Percentiles rank a stretch among this genome's conserved stretches.
These are phyloP conservation scores for Terfezia claveryi DNA, from an alignment of 495 filamentous ascomycete genomes.

Conservation along the genomic window DNA sequence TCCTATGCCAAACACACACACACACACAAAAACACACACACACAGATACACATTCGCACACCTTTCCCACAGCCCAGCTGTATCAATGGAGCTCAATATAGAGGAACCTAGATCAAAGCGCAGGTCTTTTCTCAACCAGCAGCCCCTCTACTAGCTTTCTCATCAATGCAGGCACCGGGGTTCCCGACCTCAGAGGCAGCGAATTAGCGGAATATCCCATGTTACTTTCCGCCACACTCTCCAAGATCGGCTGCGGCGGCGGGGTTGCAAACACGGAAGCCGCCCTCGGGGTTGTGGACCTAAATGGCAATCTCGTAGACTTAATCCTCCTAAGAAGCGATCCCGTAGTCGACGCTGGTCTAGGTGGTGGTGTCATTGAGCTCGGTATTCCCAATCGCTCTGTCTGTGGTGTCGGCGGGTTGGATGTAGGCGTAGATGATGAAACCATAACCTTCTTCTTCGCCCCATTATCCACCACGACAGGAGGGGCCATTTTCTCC, in stretches of 20 bases:
- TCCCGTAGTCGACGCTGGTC: neutral
- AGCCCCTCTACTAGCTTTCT: neutral
- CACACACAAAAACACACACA: too few species aligned
- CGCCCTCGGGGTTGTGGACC: neutral
- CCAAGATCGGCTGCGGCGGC: neutral
- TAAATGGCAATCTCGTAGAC: neutral
- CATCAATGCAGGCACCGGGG: neutral
- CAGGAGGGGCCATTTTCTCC: neutral
- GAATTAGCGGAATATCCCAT: neutral
- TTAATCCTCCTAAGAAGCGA: neutral
- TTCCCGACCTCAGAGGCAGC: neutral
- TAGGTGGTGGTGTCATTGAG: neutral
- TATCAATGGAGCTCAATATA: too few species aligned
- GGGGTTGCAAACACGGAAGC: neutral
- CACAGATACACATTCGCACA: too few species aligned
- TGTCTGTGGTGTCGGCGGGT: too few species aligned
- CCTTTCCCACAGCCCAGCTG: too few species aligned
- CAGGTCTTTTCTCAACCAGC: neutral
- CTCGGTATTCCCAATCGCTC: too few species aligned
- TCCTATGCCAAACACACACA: too few species aligned
- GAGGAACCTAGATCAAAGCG: slow-evolving; percentile 2
- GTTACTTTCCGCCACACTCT: neutral
- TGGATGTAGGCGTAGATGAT: too few species aligned
- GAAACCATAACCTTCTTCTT: neutral
- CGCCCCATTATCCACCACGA: neutral